Evolutionary conservation across 1,139 yeast genomes (phyloP).

Genomic region (Candida tunisiensis): DNA sequence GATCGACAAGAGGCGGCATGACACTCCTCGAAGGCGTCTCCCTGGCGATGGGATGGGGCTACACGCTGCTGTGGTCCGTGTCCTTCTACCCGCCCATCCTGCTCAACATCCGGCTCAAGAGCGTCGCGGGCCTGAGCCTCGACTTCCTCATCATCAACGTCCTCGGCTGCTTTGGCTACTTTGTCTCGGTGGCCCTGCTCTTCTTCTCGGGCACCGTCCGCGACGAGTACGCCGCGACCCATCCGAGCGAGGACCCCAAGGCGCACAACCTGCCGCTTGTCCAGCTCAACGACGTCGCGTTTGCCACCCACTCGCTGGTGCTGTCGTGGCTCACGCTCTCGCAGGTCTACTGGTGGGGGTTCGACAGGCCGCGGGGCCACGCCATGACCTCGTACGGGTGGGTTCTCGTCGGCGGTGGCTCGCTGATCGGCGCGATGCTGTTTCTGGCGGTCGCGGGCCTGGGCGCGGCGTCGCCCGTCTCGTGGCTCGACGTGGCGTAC

Average conservation of each 20-base stretch:
- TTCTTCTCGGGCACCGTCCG: conserved; percentile 21
- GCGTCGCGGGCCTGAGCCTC: conserved; percentile 29
- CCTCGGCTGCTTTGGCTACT: conserved; percentile 26
- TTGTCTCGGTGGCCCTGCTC: conserved; percentile 23
- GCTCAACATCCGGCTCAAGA: conserved; percentile 19
- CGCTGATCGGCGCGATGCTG: conserved; percentile 6
- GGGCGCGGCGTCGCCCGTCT: conserved; percentile 10
- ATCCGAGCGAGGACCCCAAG: conserved; percentile 7
- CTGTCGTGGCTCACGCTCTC: conserved; percentile 18
- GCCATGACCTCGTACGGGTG: conserved; percentile 10
- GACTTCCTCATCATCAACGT: conserved; percentile 27
- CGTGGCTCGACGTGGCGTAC: conserved; percentile 23
- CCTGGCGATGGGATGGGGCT: conserved; percentile 12
- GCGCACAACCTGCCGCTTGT: conserved; percentile 22
- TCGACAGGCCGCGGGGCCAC: conserved; percentile 15
- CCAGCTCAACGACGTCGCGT: conserved; percentile 27
- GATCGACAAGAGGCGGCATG: too few relatives aligned
- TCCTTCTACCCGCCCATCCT: conserved; percentile 30
- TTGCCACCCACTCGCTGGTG: conserved; percentile 26
- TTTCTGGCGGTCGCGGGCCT: conserved; percentile 11
- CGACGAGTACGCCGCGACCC: conserved; percentile 21
- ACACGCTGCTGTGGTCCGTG: conserved; percentile 13
- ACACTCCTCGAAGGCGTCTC: too few relatives aligned
- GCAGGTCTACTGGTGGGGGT: conserved; percentile 23
- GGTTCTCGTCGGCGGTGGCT: conserved; percentile 4